These are phyloP conservation scores for Prototheca cutis DNA, from an alignment of 163 green algal species.

Conservation along the genomic window DNA sequence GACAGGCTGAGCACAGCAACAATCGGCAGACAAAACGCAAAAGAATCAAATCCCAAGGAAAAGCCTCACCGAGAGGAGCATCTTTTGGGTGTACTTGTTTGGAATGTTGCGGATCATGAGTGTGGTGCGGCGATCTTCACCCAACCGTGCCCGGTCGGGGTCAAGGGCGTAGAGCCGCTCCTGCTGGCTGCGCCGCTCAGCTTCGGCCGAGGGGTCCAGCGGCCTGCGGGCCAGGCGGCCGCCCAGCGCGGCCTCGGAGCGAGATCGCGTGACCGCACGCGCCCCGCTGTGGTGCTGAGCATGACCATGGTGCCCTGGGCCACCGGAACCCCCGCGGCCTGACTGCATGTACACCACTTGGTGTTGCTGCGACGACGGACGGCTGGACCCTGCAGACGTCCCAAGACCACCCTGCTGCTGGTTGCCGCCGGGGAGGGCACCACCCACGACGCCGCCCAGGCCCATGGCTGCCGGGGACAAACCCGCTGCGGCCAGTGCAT, in stretches of 20 bases:
- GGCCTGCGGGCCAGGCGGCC: conserved; percentile 57
- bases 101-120: conserved; percentile 99
- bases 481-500: too few relatives aligned
- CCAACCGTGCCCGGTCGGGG: conserved; percentile 49
- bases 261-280: background rate
- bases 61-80: conserved; percentile 74
- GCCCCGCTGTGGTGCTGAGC: background rate
- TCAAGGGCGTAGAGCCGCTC: conserved; percentile 76
- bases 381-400: too few relatives aligned
- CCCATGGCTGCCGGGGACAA: too few relatives aligned
- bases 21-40: too few relatives aligned
- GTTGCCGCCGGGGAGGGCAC: too few relatives aligned
- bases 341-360: too few relatives aligned
- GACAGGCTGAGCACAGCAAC: too few relatives aligned
- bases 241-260: conserved; percentile 26
- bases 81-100: conserved; percentile 99
- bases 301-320: background rate
- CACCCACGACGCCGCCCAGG: too few relatives aligned
- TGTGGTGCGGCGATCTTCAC: conserved; percentile 86
- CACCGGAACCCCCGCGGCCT: too few relatives aligned
- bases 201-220: conserved; percentile 59
- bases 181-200: conserved; percentile 67
- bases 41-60: too few relatives aligned
- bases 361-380: background rate
- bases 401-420: too few relatives aligned